Evolutionary conservation across 306 rosid species (phyloP).

Genomic region (Glycine soja): DNA sequence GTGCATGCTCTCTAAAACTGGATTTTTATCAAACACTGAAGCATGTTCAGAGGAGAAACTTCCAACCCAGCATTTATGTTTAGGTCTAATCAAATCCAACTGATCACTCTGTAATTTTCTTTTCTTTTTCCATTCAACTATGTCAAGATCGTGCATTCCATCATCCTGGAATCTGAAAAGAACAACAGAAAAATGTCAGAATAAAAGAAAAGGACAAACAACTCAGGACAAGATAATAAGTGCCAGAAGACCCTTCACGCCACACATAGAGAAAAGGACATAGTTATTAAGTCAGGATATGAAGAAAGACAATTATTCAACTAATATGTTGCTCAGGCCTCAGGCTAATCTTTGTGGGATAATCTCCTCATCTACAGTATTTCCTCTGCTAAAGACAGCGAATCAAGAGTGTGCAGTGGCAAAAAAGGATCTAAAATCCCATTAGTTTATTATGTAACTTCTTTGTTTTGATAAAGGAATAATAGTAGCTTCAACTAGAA

Average conservation of each 20-base stretch:
- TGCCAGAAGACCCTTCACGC: no score
- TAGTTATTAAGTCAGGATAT: background rate
- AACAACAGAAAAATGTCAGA: background rate
- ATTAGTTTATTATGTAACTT: conserved; percentile 3
- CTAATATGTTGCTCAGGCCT: background rate
- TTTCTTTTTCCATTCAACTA: conserved; percentile 61
- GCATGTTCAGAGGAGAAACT: conserved; percentile 45
- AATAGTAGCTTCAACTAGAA: background rate
- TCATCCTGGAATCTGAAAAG: conserved; percentile 52
- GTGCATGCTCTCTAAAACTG: conserved; percentile 40
- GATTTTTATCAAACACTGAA: conserved; percentile 48
- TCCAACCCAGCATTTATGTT: conserved; percentile 64
- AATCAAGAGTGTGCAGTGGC: background rate
- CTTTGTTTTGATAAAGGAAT: conserved; percentile 4
- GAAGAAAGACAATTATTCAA: background rate
- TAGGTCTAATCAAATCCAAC: conserved; percentile 63
- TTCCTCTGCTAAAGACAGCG: background rate
- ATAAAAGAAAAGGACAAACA: conserved; percentile 10
- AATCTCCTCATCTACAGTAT: conserved; percentile 4
- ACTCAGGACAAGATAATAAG: background rate
- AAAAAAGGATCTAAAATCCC: background rate
- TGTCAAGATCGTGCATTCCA: conserved; percentile 30
- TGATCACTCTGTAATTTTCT: conserved; percentile 71
- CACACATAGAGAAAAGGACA: no score
- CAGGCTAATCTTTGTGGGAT: background rate